Percentiles rank a stretch among this genome's conserved stretches.
Evolutionary conservation across 2,329 filamentous ascomycete species (phyloP).

Genomic region (Zasmidium citrigriseum): DNA sequence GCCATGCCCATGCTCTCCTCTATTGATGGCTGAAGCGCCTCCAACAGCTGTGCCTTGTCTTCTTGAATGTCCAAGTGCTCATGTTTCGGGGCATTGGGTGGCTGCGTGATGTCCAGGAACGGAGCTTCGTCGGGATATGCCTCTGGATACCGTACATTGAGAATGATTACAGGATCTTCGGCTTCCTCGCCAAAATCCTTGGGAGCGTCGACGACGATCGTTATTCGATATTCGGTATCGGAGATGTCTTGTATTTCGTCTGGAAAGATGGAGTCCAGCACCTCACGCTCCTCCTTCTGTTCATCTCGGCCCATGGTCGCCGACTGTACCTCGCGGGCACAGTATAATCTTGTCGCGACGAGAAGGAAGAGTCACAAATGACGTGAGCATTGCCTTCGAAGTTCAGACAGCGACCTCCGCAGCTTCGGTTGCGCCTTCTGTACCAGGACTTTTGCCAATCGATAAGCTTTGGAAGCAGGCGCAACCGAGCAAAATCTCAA

Average conservation of each 20-base stretch:
- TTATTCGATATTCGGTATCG: slow-evolving; percentile 84
- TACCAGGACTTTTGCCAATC: too few relatives aligned
- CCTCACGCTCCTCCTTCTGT: slow-evolving; percentile 92
- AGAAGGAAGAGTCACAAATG: too few relatives aligned
- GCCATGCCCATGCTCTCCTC: slow-evolving; percentile 95
- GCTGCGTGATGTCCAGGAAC: slow-evolving; percentile 73
- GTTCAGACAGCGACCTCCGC: too few relatives aligned
- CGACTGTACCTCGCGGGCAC: too few relatives aligned
- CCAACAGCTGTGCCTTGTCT: slow-evolving; percentile 75
- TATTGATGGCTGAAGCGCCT: slow-evolving; percentile 70
- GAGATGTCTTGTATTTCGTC: slow-evolving; percentile 97
- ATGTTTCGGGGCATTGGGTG: slow-evolving; percentile 69
- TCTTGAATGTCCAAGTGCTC: slow-evolving; percentile 75
- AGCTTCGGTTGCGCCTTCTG: too few relatives aligned
- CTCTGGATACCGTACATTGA: slow-evolving; percentile 87
- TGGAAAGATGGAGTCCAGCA: slow-evolving; percentile 96
- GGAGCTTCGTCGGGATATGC: slow-evolving; percentile 88
- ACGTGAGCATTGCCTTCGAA: too few relatives aligned
- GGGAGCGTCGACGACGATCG: slow-evolving; percentile 70
- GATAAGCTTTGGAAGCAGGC: slow-evolving; percentile 1
- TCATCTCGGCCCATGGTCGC: slow-evolving; percentile 66
- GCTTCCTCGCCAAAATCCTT: slow-evolving; percentile 56
- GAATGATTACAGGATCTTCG: slow-evolving; percentile 67
- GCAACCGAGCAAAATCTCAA: not conserved
- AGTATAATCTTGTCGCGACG: too few relatives aligned